These are phyloP conservation scores for Skeletonema menzelii DNA, from an alignment of 108 stramenopile genomes.

Conservation along the genomic window DNA sequence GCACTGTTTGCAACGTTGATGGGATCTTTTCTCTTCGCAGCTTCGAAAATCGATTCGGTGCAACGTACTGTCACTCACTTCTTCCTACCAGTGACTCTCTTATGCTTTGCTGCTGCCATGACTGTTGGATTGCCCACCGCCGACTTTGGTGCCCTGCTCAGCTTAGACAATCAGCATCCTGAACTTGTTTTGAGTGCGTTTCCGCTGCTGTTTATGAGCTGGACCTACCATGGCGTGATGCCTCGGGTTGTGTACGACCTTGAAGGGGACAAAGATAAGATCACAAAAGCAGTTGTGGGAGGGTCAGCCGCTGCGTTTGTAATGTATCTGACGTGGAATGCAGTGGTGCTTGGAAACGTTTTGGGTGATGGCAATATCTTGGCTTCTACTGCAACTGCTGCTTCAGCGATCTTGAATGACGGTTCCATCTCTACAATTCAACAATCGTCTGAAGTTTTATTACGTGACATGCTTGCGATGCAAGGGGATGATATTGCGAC, in stretches of 20 bases:
- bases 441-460: not conserved
- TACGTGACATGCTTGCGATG: constrained; percentile 5
- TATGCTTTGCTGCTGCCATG: constrained; percentile 59
- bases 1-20: constrained; percentile 47
- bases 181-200: constrained; percentile 64
- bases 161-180: constrained; percentile 67
- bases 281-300: constrained; percentile 66
- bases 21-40: constrained; percentile 23
- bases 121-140: constrained; percentile 55
- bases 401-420: not conserved
- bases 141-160: constrained; percentile 53
- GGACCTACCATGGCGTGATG: constrained; percentile 89
- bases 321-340: constrained; percentile 90
- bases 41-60: constrained; percentile 36
- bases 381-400: constrained; percentile 11
- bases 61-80: constrained; percentile 62
- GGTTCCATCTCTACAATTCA: constrained; percentile 37
- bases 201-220: constrained; percentile 77
- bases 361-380: constrained; percentile 8
- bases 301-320: constrained; percentile 77
- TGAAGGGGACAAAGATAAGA: constrained; percentile 79
- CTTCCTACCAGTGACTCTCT: constrained; percentile 56
- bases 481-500: not conserved
- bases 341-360: constrained; percentile 71
- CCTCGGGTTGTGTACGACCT: constrained; percentile 81